These are phyloP conservation scores for Yamadazyma songkhlaensis DNA, from an alignment of 1,139 yeast species.

Conservation along the genomic window DNA sequence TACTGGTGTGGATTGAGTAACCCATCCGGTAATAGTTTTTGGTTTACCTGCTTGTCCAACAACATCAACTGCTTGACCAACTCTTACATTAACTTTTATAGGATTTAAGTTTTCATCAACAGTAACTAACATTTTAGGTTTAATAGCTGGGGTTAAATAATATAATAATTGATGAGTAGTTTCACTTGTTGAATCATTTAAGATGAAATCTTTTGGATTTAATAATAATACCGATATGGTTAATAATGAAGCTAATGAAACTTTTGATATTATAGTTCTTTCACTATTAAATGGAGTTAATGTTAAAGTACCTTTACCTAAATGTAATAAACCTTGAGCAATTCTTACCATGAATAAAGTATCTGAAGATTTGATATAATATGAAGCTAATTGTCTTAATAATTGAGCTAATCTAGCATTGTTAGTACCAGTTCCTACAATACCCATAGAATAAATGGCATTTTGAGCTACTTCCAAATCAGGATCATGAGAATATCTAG, in stretches of 20 bases:
- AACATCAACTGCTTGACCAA: constrained; percentile 97
- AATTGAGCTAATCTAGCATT: constrained; percentile 97
- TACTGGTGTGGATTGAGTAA: constrained; percentile 97
- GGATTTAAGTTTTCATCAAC: constrained; percentile 87
- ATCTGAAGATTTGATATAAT: constrained; percentile 88
- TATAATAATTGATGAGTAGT: constrained; percentile 78
- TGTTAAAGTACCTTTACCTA: constrained; percentile 94
- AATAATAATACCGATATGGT: constrained; percentile 82
- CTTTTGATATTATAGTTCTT: constrained; percentile 82
- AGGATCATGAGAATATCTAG: constrained; percentile 94
- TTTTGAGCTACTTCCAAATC: constrained; percentile 94
- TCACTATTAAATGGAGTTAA: constrained; percentile 89
- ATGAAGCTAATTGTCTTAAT: constrained; percentile 89
- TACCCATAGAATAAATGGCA: constrained; percentile 95
- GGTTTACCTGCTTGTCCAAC: constrained; percentile 99
- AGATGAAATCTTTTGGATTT: constrained; percentile 73
- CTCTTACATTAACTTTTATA: constrained; percentile 91
- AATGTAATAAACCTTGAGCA: constrained; percentile 91
- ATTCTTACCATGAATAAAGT: constrained; percentile 89
- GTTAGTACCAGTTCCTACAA: constrained; percentile 98
- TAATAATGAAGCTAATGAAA: constrained; percentile 84
- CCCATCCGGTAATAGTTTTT: constrained; percentile 99
- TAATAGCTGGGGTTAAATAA: constrained; percentile 83
- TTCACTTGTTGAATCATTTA: constrained; percentile 47
- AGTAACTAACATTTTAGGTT: constrained; percentile 91